These are phyloP conservation scores for Chrysochromulina tobinii DNA, from an alignment of 78 protist genomes.

Conservation along the genomic window DNA sequence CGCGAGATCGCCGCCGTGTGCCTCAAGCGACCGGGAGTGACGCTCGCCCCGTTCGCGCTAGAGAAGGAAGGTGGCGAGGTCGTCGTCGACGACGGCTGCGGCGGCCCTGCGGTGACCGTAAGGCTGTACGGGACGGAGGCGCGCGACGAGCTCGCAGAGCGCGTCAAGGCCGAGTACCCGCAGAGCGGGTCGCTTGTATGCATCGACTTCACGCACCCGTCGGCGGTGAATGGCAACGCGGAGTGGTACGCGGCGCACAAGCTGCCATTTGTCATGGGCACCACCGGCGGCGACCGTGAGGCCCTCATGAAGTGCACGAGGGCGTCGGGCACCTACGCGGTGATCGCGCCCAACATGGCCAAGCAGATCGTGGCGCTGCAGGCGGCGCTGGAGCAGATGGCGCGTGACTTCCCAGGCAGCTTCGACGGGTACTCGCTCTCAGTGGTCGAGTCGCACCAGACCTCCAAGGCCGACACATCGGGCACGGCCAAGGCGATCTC, in stretches of 20 bases:
- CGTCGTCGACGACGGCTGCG: not conserved
- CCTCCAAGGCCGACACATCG: constrained; percentile 25
- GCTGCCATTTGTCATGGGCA: constrained; percentile 1
- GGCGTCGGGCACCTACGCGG: not conserved
- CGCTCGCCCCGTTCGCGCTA: not conserved
- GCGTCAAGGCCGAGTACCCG: not conserved
- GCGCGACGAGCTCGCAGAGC: not conserved
- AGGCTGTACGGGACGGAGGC: not conserved
- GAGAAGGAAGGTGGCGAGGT: not conserved
- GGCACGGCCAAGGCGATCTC: constrained; percentile 23
- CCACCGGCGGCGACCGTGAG: constrained; percentile 28
- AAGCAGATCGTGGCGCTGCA: constrained; percentile 30
- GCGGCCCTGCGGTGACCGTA: not conserved
- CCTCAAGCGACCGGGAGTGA: not conserved
- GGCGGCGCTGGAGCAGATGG: not conserved
- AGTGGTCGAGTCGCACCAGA: constrained; percentile 9
- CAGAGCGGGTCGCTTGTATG: not conserved
- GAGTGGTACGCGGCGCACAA: constrained; percentile 10
- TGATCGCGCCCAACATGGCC: constrained; percentile 27
- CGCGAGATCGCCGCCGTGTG: not conserved
- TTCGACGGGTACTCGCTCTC: not conserved
- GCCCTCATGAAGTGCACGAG: not conserved
- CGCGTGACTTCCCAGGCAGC: not conserved
- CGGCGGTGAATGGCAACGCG: constrained; percentile 23
- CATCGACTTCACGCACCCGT: constrained; percentile 23